Base-by-base conservation (phyloP, 2,329 filamentous ascomycete genomes). In the Botrytis porri region DNA sequence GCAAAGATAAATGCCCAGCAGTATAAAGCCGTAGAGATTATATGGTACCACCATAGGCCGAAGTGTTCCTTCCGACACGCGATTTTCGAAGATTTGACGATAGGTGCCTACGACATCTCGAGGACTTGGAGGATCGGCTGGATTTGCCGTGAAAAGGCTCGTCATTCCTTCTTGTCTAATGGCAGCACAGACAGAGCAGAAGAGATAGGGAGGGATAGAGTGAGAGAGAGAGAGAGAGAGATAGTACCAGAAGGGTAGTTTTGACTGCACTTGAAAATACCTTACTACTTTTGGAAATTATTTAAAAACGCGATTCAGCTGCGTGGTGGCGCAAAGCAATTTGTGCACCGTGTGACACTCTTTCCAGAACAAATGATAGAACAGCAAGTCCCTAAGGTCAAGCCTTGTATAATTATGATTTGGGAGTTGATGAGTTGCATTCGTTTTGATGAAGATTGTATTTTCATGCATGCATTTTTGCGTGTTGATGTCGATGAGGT, bases 21-120 rank as follows among this genome's bases (percentile, higher is more conserved):
- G 65, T 62, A 86, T 82, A 41, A 83, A 78, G 5, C 84, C 85
- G 35, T 88, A 73, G 10, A 89, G 73, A 72, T 84, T 82, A 73
- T 87, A 85, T 0, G 88, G 88, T 12, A 90, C 57, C 29, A 90
- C 77, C 29, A 90, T 82, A 3, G 87, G 88, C 60, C 81, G 81
- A 45, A 83, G 78, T 10, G 76, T 79, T 62, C 85, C 85, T 6
- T 83, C 80, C 67, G 81, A 79, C 41, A 84, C 51, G 72, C 74
- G 48, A 83, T 75, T 76, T 62, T 77, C 75, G 77, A 87, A 87
- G 22, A 76, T 63, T 14, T 77, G 75, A 61, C 81, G 82, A 77
- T 85, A 84, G 62, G 74, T 74, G 12, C 76, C 74, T 41, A 80
- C 75, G 4, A 82, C 75, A 41, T 78, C 67, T 51, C 60, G 75